Evolutionary conservation across 345 rosid species (phyloP), one percentile per base, ranked within the genome.

Genomic region (Corchorus capsularis): DNA sequence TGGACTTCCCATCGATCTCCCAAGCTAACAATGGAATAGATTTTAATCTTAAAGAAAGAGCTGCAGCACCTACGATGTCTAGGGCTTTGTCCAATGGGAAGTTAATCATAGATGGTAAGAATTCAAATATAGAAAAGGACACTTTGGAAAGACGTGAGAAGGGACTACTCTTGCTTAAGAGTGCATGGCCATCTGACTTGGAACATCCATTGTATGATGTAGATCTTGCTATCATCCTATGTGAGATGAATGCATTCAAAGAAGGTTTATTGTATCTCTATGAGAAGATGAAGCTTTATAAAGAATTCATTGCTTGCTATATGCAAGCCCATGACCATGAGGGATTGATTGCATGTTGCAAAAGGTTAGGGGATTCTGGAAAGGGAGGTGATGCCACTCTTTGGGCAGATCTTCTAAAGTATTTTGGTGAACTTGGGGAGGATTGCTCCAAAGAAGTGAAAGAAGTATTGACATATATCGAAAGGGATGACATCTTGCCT

Each of bases 401-500:
- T 71, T 96, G 99, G 99, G 99, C 97, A 66, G 99, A 96, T 86
- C 87, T 96, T 80, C 88, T 96, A 62, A 96, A 94, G 80, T 93
- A 96, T 85, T 96, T 93, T 85, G 98, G 99, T 82, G 98, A 96
- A 87, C 90, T 89, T 41, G 99, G 99, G 34, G 98, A 93, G 86
- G 98, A 96, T 85, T 96, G 99, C 83, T 90, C 97, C 79, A 92
- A 90, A 79, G 99, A 96, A 84, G 97, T 92, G 82, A 96, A 90
- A 83, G 97, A 96, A 83, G 94, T 93, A 63, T 87, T 96, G 81
- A 83, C 95, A 63, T 93, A 89, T 69, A 89, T 96, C 46, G 98
- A 96, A 83, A 88, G 93, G 66, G 98, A 96, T 82, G 97, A 96
- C 83, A 93, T 96, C 55, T 80, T 96, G 82, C 99, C 99, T 83